Percentiles rank a stretch among this genome's conserved stretches.
Conservation (phyloP, 805 yeast species). For the Zygosaccharomyces siamensis region DNA sequence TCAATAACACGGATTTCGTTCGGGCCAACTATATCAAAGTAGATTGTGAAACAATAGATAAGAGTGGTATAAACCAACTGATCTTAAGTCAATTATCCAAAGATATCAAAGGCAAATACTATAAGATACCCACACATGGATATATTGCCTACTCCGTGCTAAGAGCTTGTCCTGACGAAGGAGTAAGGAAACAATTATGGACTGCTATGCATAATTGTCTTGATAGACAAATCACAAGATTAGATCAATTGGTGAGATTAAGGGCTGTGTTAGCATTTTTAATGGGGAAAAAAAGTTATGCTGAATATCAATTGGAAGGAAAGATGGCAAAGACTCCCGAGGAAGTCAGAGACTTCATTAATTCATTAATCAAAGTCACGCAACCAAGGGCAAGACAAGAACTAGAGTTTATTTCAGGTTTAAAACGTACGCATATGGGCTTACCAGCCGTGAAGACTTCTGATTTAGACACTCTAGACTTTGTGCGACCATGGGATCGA, state of each 20-base stretch:
- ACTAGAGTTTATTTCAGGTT: slow-evolving; percentile 43
- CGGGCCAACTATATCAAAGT: slow-evolving; percentile 23
- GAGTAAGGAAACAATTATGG: slow-evolving; percentile 69
- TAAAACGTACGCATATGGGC: slow-evolving; percentile 30
- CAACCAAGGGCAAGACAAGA: slow-evolving; percentile 57
- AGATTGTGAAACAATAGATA: slow-evolving; percentile 19
- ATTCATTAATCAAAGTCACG: slow-evolving; percentile 49
- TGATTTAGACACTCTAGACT: slow-evolving; percentile 40
- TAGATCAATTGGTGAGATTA: slow-evolving; percentile 56
- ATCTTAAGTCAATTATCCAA: slow-evolving; percentile 30
- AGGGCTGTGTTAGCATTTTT: slow-evolving; percentile 68
- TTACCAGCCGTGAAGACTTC: slow-evolving; percentile 18
- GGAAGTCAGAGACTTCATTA: slow-evolving; percentile 66
- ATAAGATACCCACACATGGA: slow-evolving; percentile 56
- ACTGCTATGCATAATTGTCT: slow-evolving; percentile 63
- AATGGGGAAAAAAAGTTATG: slow-evolving; percentile 64
- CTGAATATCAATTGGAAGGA: slow-evolving; percentile 77
- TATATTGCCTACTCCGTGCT: slow-evolving; percentile 61
- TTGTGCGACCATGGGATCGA: slow-evolving; percentile 86
- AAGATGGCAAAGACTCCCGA: slow-evolving; percentile 85
- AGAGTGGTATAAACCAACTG: slow-evolving; percentile 16
- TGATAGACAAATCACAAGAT: slow-evolving; percentile 51
- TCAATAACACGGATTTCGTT: slow-evolving; percentile 28
- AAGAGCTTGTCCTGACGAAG: slow-evolving; percentile 50
- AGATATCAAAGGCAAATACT: slow-evolving; percentile 39